phyloP scores from a whole-genome alignment of 257 asterid genomes.

The Linaria vulgaris region DNA sequence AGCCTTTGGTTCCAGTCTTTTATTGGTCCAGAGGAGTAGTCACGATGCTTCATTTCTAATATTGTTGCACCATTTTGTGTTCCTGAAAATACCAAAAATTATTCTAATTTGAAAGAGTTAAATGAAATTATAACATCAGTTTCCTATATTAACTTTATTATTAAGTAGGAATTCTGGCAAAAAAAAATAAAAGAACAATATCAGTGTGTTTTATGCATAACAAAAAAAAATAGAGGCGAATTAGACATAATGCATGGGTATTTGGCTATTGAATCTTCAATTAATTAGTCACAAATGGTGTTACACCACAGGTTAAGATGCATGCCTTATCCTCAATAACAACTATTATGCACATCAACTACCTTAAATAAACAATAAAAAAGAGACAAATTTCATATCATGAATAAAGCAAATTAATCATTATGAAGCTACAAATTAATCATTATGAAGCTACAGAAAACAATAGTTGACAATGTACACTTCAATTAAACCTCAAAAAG shows the following conservation, averaged over 20 bases:
- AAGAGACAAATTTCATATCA: slow-evolving; percentile 2
- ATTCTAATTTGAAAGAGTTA: no score
- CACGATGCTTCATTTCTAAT: slow-evolving; percentile 72
- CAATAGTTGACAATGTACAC: slow-evolving; percentile 18
- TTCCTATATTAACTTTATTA: no score
- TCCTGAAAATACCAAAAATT: slow-evolving; percentile 36
- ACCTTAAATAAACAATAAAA: slow-evolving; percentile 7
- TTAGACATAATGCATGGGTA: no score
- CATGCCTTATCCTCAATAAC: slow-evolving; percentile 25
- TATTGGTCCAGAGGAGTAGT: slow-evolving; percentile 37
- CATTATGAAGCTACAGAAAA: slow-evolving; percentile 4
- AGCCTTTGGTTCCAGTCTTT: slow-evolving; percentile 35
- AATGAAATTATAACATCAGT: no score
- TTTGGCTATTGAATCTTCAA: no score
- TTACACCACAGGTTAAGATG: not conserved
- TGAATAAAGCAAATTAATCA: slow-evolving; percentile 3
- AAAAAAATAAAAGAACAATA: no score
- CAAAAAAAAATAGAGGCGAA: no score
- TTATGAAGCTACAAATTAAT: not conserved
- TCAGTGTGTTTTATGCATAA: no score
- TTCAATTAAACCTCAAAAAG: no score
- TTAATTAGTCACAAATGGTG: no score
- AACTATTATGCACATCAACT: slow-evolving; percentile 23
- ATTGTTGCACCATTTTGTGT: slow-evolving; percentile 58
- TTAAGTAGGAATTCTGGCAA: no score